Evolutionary conservation across 352 stramenopile species (phyloP), one percentile per base, ranked within the genome.

Genomic region (Pythium phragmitis): DNA sequence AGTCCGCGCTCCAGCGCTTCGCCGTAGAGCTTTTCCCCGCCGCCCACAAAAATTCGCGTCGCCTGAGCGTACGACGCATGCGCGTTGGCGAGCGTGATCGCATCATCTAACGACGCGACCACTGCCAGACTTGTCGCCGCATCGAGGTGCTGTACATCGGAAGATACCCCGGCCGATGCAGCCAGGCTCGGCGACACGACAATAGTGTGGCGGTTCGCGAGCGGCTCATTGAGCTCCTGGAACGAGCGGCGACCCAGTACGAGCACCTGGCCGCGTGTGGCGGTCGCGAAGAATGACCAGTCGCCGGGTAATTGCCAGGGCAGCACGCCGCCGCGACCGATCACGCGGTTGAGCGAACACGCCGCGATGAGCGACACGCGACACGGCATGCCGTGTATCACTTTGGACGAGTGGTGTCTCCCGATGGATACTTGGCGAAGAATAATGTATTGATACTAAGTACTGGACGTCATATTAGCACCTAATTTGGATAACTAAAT

Each of bases 201-300:
- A 26, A 92, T 92, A 7, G 78, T 88, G 50, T 85, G 70, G 53
- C 79, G 79, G 30, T 82, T 72, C 0, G 74, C 70, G 33, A 88
- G 62, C 4, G 79, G 75, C 26, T 57, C 57, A 17, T 69, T 61
- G 60, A 86, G 87, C 16, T 62, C 60, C 30, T 69, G 48, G 36
- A 69, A 64, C 48, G 79, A 92, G 45, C 67, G 64, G 23, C 81
- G 78, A 16, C 84, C 84, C 30, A 91, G 73, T 34, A 92, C 65
- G 49, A 89, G 70, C 69, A 88, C 80, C 49, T 91, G 80, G 13
- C 64, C 57, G 14, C 59, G 68, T 37, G 80, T 88, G 4, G 68
- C 62, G 8, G 78, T 82, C 47, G 67, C 73, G 68, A 92, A 92
- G 67, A 85, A 93, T 12, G 78, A 55, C 84, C 84, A 93, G 59